Conservation (phyloP, 73 alveolate genomes). For the Effrenium voratum region DNA sequence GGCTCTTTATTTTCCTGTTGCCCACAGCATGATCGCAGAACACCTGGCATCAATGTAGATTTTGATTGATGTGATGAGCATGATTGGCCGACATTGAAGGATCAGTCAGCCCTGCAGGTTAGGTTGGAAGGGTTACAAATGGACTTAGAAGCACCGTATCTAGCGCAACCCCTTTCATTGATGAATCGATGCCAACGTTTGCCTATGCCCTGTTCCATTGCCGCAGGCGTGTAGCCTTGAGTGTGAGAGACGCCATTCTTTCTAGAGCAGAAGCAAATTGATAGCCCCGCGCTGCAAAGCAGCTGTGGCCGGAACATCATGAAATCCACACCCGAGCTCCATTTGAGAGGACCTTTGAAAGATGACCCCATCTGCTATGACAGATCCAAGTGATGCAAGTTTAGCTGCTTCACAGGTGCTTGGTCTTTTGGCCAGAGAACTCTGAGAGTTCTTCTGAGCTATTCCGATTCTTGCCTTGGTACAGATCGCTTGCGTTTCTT, state of each 20-base stretch:
- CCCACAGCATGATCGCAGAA: background rate
- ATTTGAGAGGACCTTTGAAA: too few relatives aligned
- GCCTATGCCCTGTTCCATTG: background rate
- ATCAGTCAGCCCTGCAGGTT: background rate
- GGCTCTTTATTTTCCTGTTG: background rate
- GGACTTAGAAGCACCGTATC: background rate
- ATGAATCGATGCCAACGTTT: too few relatives aligned
- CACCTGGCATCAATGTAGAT: background rate
- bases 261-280: background rate
- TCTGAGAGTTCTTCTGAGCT: background rate
- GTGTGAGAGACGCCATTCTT: slow-evolving; percentile 52
- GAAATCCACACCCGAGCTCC: too few relatives aligned
- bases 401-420: background rate
- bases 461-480: too few relatives aligned
- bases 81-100: too few relatives aligned
- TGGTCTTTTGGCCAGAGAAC: background rate
- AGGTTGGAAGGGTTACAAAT: background rate
- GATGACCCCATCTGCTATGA: too few relatives aligned
- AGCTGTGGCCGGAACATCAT: too few relatives aligned
- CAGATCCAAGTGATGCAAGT: too few relatives aligned
- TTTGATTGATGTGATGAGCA: background rate
- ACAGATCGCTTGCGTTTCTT: too few relatives aligned
- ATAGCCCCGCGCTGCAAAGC: too few relatives aligned
- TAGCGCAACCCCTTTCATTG: background rate
- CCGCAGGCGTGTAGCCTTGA: slow-evolving; percentile 45